phyloP scores from a whole-genome alignment of 495 filamentous ascomycete species.

The Evansstolkia leycettana region DNA sequence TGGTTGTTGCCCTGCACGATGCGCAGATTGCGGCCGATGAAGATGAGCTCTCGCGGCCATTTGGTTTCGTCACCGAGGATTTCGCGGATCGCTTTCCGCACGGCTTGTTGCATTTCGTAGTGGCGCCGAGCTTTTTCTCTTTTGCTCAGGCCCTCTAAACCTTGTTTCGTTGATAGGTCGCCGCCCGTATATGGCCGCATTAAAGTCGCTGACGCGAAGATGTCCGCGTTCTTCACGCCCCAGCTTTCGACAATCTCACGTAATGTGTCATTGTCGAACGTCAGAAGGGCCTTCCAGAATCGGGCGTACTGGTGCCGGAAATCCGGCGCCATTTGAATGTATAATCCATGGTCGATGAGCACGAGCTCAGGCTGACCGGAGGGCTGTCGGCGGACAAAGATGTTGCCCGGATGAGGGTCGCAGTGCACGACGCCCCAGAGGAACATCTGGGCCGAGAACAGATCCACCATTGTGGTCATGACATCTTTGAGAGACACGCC shows the following conservation, averaged over 20 bases:
- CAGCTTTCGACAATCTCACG: conserved; percentile 55
- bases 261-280: conserved; percentile 81
- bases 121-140: conserved; percentile 40
- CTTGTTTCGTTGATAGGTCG: conserved; percentile 47
- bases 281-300: conserved; percentile 90
- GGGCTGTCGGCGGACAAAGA: conserved; percentile 81
- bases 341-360: conserved; percentile 92
- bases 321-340: conserved; percentile 74
- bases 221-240: conserved; percentile 79
- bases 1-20: conserved; percentile 81
- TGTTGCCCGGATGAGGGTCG: conserved; percentile 94
- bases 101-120: conserved; percentile 76
- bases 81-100: conserved; percentile 72
- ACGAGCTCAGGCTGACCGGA: conserved; percentile 77
- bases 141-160: conserved; percentile 49
- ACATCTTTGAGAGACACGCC: conserved; percentile 71
- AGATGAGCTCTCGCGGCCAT: conserved; percentile 88
- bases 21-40: conserved; percentile 88
- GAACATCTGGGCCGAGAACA: conserved; percentile 95
- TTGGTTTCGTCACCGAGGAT: conserved; percentile 81
- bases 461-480: conserved; percentile 91
- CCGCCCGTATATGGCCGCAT: conserved; percentile 86
- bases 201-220: conserved; percentile 83
- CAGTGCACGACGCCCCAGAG: conserved; percentile 90
- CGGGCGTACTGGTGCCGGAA: conserved; percentile 82